These are phyloP conservation scores for Nicotiana attenuata DNA, from an alignment of 257 asterid genomes.

Conservation along the genomic window DNA sequence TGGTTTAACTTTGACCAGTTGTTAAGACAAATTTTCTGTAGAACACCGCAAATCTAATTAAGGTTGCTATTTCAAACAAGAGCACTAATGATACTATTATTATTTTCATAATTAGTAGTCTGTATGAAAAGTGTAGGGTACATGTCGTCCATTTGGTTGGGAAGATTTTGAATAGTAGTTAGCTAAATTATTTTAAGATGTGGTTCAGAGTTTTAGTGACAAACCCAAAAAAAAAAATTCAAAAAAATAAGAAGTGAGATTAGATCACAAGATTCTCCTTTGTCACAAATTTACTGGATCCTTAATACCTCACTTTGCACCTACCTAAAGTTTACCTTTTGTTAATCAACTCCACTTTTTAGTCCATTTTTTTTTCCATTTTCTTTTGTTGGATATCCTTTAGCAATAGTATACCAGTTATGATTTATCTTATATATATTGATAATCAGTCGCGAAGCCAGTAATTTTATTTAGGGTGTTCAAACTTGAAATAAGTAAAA, in stretches of 20 bases:
- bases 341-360: neutral
- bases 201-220: slow-evolving; percentile 38
- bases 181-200: slow-evolving; percentile 35
- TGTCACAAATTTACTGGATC: slow-evolving; percentile 8
- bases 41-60: neutral
- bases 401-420: too few relatives aligned
- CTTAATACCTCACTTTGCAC: slow-evolving; percentile 46
- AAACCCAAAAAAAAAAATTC: neutral
- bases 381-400: too few relatives aligned
- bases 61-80: slow-evolving; percentile 6
- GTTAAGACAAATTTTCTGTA: neutral
- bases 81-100: neutral
- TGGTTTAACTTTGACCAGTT: neutral
- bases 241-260: slow-evolving; percentile 19
- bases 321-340: slow-evolving; percentile 50
- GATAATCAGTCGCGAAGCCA: too few relatives aligned
- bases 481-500: too few relatives aligned
- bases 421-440: too few relatives aligned
- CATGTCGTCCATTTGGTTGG: slow-evolving; percentile 20
- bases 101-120: neutral
- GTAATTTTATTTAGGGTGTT: too few relatives aligned
- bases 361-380: neutral
- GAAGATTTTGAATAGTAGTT: slow-evolving; percentile 8
- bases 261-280: slow-evolving; percentile 24
- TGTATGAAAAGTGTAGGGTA: slow-evolving; percentile 13